Evolutionary conservation across 305 asterid species (phyloP).

Genomic region (Petunia hybrid): DNA sequence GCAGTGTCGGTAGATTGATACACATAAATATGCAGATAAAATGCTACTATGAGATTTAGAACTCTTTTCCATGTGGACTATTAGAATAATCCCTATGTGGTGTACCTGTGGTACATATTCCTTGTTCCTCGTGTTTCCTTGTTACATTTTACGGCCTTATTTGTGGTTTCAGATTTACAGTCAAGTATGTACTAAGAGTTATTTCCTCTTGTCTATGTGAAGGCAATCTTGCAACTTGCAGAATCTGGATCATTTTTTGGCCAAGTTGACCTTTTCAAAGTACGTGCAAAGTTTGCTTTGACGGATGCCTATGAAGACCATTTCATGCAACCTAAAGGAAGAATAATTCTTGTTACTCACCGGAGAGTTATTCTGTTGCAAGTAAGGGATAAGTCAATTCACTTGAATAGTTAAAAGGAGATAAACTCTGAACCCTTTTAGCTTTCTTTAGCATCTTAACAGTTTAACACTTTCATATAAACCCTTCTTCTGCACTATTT

Average conservation of each 20-base stretch:
- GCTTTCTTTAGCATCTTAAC: slow-evolving; percentile 32
- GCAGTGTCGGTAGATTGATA: background rate
- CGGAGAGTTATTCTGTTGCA: slow-evolving; percentile 86
- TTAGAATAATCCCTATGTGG: background rate
- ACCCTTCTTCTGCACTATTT: background rate
- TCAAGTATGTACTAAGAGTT: slow-evolving; percentile 21
- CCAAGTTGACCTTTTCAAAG: slow-evolving; percentile 95
- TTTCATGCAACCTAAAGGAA: slow-evolving; percentile 87
- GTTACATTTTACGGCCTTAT: background rate
- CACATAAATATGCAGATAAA: background rate
- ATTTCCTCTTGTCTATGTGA: slow-evolving; percentile 39
- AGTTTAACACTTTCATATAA: slow-evolving; percentile 18
- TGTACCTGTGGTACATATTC: background rate
- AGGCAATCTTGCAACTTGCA: slow-evolving; percentile 92
- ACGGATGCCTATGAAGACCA: slow-evolving; percentile 99
- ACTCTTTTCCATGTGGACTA: background rate
- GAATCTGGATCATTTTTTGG: slow-evolving; percentile 90
- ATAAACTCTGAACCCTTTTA: slow-evolving; percentile 13
- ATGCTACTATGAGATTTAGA: slow-evolving; percentile 11
- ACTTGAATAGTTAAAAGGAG: slow-evolving; percentile 1
- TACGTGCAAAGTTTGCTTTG: slow-evolving; percentile 94
- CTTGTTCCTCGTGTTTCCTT: slow-evolving; percentile 25
- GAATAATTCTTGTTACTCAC: slow-evolving; percentile 82
- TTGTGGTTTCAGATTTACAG: slow-evolving; percentile 19
- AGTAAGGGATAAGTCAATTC: slow-evolving; percentile 53